These are phyloP conservation scores for Trichoderma parareesei DNA, from an alignment of 495 filamentous ascomycete genomes.

Conservation along the genomic window DNA sequence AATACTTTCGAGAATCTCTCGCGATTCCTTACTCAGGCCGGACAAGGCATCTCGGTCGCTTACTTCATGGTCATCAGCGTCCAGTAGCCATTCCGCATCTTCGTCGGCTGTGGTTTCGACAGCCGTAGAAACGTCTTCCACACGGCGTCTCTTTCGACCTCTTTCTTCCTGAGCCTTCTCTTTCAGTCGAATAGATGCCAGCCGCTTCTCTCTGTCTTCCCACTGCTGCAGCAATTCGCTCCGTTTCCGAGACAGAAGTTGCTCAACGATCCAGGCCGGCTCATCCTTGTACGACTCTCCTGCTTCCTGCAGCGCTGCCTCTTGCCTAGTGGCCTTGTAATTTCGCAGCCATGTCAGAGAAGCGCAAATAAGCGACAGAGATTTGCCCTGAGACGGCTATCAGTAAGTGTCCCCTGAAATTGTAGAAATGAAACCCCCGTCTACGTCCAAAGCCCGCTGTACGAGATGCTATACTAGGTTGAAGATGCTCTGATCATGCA, in stretches of 20 bases:
- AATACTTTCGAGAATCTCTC: constrained; percentile 54
- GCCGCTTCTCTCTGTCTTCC: constrained; percentile 60
- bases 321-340: constrained; percentile 61
- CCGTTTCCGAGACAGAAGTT: constrained; percentile 55
- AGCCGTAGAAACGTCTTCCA: constrained; percentile 22
- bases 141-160: constrained; percentile 26
- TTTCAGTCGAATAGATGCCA: constrained; percentile 59
- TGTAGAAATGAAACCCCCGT: neutral
- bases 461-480: neutral
- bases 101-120: constrained; percentile 38
- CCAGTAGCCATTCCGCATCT: constrained; percentile 68
- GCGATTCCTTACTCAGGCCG: constrained; percentile 53
- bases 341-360: constrained; percentile 89
- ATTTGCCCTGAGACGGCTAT: constrained; percentile 65
- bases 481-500: neutral
- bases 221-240: constrained; percentile 56
- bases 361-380: constrained; percentile 86
- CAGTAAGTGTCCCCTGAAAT: neutral
- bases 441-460: neutral
- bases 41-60: constrained; percentile 22
- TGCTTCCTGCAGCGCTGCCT: constrained; percentile 31
- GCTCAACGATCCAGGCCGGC: constrained; percentile 83
- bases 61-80: constrained; percentile 68
- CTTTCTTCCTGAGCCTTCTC: constrained; percentile 56
- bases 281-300: constrained; percentile 55